Base-by-base conservation (phyloP, 2,329 filamentous ascomycete genomes). In the Massarina eburnea region DNA sequence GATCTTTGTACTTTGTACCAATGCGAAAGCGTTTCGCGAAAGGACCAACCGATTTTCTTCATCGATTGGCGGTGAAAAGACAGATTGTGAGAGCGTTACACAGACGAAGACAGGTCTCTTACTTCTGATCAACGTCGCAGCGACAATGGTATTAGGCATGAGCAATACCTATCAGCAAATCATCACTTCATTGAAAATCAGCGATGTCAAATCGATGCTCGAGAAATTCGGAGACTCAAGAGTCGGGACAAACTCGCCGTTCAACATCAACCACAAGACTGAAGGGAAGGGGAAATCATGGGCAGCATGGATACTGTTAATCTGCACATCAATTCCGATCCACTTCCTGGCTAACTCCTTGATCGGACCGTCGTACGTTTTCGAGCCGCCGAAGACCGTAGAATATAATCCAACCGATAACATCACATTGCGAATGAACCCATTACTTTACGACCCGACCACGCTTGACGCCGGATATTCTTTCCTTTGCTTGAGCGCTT, bases 111-210 rank as follows among this genome's bases (percentile, higher is more conserved):
- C 58, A 5, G 55, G 45, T 3, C 34, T 61, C 9, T 48, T 64
- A 1, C 44, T 67, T 3, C 32, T 65, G 4, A 62, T 66, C 43
- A 67, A 68, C 45, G 43, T 62, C 3, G 62, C 54, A 6, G 61
- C 59, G 2, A 67, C 63, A 9, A 64, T 65, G 55, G 46, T 65
- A 5, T 46, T 68, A 4, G 61, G 63, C 8, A 64, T 64, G 56
- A 62, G 58, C 33, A 67, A 67, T 18, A 67, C 62, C 3, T 68
- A 67, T 39, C 61, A 66, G 37, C 63, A 68, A 41, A 44, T 66
- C 12, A 45, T 66, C 9, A 66, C 63, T 2, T 57, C 59, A 0
- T 39, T 66, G 17, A 60, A 55, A 12, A 49, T 59, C 3, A 47
- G 48, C 15, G 62, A 66, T 39, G 21, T 66, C 15, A 60, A 58